Evolutionary conservation across 2,329 filamentous ascomycete genomes (phyloP).

Genomic region (Kalmusia sp.): DNA sequence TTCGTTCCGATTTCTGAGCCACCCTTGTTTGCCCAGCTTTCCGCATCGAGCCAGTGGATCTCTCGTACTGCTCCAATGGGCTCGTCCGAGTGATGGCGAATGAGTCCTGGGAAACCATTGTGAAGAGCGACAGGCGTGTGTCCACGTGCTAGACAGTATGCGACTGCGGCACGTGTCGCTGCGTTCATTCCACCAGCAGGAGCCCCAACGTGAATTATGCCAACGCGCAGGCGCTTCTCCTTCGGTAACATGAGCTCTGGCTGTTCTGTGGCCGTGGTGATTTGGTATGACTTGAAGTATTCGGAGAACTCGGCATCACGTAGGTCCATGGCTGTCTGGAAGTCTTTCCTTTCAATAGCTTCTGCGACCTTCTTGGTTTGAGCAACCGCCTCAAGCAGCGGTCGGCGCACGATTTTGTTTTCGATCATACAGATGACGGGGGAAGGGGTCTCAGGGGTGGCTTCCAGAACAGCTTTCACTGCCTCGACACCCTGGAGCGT

Average conservation of each 20-base stretch:
- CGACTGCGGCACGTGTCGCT: slow-evolving; percentile 88
- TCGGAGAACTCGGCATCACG: slow-evolving; percentile 94
- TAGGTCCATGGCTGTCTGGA: slow-evolving; percentile 83
- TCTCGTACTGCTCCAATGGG: slow-evolving; percentile 83
- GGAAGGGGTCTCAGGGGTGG: slow-evolving; percentile 83
- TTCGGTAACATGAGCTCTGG: slow-evolving; percentile 71
- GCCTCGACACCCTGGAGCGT: slow-evolving; percentile 74
- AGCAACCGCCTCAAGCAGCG: slow-evolving; percentile 85
- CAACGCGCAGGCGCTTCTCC: slow-evolving; percentile 87
- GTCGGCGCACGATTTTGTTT: slow-evolving; percentile 94
- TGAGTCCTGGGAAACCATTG: slow-evolving; percentile 95
- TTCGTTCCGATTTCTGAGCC: slow-evolving; percentile 99
- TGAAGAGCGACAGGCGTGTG: slow-evolving; percentile 92
- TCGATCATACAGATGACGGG: slow-evolving; percentile 96
- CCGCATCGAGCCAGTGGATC: slow-evolving; percentile 92
- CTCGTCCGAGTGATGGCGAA: slow-evolving; percentile 85
- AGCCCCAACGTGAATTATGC: slow-evolving; percentile 95
- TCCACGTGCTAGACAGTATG: slow-evolving; percentile 90
- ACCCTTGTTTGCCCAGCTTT: slow-evolving; percentile 93
- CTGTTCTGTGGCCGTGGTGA: slow-evolving; percentile 84
- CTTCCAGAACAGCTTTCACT: slow-evolving; percentile 42
- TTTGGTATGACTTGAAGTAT: slow-evolving; percentile 88
- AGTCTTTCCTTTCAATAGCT: slow-evolving; percentile 85
- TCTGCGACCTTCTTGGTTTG: slow-evolving; percentile 84
- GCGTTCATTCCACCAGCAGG: slow-evolving; percentile 99